Evolutionary conservation across 345 rosid genomes (phyloP).

Genomic region (Populus davidiana): DNA sequence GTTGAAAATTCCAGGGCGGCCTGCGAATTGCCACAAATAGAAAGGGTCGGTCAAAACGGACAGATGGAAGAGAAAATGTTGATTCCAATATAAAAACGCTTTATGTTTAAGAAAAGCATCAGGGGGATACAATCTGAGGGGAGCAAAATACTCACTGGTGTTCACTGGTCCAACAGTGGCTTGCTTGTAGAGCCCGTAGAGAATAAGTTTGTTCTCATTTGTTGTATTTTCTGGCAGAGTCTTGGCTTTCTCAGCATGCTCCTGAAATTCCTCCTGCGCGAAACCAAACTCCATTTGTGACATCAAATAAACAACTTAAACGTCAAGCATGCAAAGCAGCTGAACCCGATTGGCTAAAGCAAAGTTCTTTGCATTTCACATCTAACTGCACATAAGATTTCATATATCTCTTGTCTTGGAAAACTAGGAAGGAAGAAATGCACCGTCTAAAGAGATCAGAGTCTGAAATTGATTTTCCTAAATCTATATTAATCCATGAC

Average conservation of each 20-base stretch:
- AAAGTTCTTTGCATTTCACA: not conserved
- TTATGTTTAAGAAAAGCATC: not conserved
- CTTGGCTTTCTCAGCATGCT: conserved; percentile 63
- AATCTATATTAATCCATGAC: not conserved
- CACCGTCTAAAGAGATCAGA: not conserved
- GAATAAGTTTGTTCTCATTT: conserved; percentile 66
- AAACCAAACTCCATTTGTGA: not conserved
- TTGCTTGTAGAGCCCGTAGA: conserved; percentile 82
- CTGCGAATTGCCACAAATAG: conserved; percentile 29
- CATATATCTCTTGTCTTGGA: not conserved
- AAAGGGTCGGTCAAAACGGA: not conserved
- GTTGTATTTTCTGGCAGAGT: conserved; percentile 54
- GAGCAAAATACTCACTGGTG: conserved; percentile 47
- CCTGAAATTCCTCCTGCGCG: conserved; percentile 75
- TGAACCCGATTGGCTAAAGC: not conserved
- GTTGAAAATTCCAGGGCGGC: conserved; percentile 87
- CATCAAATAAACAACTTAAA: not conserved
- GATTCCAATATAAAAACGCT: not conserved
- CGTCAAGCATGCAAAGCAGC: not conserved
- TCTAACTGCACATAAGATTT: not conserved
- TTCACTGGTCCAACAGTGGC: conserved; percentile 70
- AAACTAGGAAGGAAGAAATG: not conserved
- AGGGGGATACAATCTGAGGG: not conserved
- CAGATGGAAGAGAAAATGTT: not conserved
- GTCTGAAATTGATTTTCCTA: not conserved